Evolutionary conservation across 108 stramenopile genomes (phyloP).

Genomic region (Cyclotella sp.): DNA sequence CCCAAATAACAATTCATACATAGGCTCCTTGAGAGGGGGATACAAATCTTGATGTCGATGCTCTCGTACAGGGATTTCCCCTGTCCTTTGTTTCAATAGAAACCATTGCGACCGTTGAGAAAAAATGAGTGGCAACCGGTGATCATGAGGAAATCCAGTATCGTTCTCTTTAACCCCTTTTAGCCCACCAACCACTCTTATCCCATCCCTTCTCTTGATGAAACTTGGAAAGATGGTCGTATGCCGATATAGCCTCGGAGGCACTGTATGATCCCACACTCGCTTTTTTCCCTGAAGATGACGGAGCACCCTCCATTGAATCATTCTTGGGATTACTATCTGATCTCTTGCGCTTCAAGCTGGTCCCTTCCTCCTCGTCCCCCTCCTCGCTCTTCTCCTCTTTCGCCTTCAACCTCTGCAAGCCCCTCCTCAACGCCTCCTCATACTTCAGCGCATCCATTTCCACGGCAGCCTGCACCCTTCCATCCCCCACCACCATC

Average conservation of each 20-base stretch:
- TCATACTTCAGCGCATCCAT: slow-evolving; percentile 57
- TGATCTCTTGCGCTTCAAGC: slow-evolving; percentile 50
- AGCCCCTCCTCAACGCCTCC: not conserved
- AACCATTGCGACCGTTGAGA: not conserved
- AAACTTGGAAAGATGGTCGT: slow-evolving; percentile 81
- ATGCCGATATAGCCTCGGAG: slow-evolving; percentile 77
- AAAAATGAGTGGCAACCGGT: not conserved
- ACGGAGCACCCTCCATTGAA: no score
- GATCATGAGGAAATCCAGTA: not conserved
- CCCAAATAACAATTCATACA: not conserved
- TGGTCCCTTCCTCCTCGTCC: slow-evolving; percentile 18
- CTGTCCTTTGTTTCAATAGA: not conserved
- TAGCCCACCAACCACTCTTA: slow-evolving; percentile 84
- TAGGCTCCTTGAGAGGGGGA: no score
- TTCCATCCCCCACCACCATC: slow-evolving; percentile 91
- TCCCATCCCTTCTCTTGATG: slow-evolving; percentile 93
- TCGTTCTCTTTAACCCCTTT: slow-evolving; percentile 59
- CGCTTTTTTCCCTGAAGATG: no score
- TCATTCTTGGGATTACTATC: no score
- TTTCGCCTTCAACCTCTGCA: slow-evolving; percentile 29
- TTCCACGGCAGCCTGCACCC: slow-evolving; percentile 72
- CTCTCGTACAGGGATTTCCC: not conserved
- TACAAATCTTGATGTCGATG: not conserved
- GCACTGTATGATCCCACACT: slow-evolving; percentile 60
- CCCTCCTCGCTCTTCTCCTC: slow-evolving; percentile 29